phyloP scores from a whole-genome alignment of 805 yeast genomes.

The Komagataella pastoris region DNA sequence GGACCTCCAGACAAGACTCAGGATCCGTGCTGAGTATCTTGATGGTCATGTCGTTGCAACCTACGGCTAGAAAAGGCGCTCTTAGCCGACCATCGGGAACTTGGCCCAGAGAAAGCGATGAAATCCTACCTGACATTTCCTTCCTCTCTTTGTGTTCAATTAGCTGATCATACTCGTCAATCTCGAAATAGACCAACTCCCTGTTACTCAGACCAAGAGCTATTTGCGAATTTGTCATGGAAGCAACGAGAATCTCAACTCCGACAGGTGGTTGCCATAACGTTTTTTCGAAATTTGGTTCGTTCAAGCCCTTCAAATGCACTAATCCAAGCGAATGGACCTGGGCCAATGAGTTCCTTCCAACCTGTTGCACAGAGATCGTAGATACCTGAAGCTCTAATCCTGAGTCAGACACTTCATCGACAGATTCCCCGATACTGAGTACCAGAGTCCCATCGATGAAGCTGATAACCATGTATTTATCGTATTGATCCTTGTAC shows the following conservation, averaged over 20 bases:
- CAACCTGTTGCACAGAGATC: constrained; percentile 56
- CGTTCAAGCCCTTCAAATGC: constrained; percentile 28
- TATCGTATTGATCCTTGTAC: constrained; percentile 34
- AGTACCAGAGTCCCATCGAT: constrained; percentile 58
- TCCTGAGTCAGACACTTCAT: constrained; percentile 58
- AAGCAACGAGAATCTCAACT: constrained; percentile 41
- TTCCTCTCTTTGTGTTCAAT: constrained; percentile 56
- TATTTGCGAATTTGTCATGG: constrained; percentile 56
- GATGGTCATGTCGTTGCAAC: constrained; percentile 57
- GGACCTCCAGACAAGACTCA: constrained; percentile 41
- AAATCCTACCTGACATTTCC: constrained; percentile 37
- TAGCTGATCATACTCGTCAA: constrained; percentile 49
- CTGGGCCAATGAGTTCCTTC: constrained; percentile 51
- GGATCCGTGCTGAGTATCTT: constrained; percentile 53
- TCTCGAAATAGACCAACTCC: constrained; percentile 74
- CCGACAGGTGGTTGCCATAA: constrained; percentile 81
- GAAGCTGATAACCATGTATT: constrained; percentile 53
- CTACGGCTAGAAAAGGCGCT: constrained; percentile 53
- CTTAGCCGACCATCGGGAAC: constrained; percentile 31
- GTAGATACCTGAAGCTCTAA: constrained; percentile 47
- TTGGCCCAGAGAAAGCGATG: constrained; percentile 35
- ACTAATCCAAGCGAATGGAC: constrained; percentile 59
- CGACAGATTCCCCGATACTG: constrained; percentile 68
- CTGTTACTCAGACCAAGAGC: constrained; percentile 58
- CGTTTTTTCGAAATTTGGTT: constrained; percentile 17